A percentile compares a stretch with the other conserved stretches of the same genome.
These are phyloP conservation scores for Neopestalotiopsis rosae DNA, from an alignment of 2,329 filamentous ascomycete species.

Conservation along the genomic window DNA sequence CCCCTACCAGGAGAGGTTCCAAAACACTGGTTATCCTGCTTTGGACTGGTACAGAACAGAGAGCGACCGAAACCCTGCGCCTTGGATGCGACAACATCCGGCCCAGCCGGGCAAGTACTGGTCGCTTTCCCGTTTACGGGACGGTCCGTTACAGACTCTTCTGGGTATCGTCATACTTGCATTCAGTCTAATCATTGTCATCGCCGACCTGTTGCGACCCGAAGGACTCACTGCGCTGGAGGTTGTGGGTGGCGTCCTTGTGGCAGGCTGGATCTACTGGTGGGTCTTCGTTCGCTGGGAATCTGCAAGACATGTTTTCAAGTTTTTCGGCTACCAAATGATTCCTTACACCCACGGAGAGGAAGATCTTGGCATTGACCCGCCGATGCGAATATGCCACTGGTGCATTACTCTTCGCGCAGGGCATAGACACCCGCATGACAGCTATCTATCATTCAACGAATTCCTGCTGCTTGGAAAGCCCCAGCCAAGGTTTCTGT, in stretches of 20 bases:
- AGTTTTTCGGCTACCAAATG: background rate
- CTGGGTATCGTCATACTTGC: background rate
- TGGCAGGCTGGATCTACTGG: background rate
- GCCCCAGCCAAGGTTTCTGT: background rate
- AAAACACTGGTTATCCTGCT: background rate
- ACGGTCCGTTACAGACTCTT: background rate
- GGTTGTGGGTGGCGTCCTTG: background rate
- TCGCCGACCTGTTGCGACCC: background rate
- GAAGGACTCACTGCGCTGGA: background rate
- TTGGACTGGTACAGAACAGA: background rate
- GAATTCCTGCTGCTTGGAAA: background rate
- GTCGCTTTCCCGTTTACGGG: background rate
- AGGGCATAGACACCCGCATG: background rate
- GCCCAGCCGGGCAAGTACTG: background rate
- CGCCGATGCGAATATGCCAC: background rate
- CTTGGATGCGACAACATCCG: background rate
- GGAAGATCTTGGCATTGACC: background rate
- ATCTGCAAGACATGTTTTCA: background rate
- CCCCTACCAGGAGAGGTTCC: background rate
- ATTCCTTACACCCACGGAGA: background rate
- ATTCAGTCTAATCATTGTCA: slow-evolving; percentile 9
- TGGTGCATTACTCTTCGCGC: background rate
- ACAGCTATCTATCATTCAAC: background rate
- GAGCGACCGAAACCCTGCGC: background rate
- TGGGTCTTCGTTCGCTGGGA: background rate